Conservation (phyloP, 805 yeast genomes). For the Torulaspora maleeae region DNA sequence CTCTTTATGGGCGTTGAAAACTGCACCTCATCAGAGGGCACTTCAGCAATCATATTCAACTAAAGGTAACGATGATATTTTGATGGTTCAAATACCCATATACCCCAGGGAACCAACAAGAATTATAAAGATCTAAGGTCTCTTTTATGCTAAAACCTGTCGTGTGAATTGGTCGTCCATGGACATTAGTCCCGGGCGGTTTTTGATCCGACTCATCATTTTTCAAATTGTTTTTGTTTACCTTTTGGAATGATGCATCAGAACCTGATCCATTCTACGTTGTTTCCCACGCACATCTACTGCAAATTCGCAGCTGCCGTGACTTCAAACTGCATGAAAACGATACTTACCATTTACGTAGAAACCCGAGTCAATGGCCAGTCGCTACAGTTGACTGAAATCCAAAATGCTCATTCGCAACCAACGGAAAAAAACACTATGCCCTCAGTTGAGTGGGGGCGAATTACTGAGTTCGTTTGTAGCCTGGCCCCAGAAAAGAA, state of each 20-base stretch:
- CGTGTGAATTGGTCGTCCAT: neutral
- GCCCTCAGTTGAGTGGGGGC: too few relatives aligned
- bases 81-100: neutral
- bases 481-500: too few relatives aligned
- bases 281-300: neutral
- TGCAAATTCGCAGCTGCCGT: neutral
- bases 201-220: neutral
- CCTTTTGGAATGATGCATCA: neutral
- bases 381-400: too few relatives aligned
- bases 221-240: neutral
- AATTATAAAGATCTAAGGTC: neutral
- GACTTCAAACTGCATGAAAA: neutral
- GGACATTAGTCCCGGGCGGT: neutral
- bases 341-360: too few relatives aligned
- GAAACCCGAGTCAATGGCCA: too few relatives aligned
- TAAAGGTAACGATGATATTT: neutral
- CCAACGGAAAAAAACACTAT: too few relatives aligned
- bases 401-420: too few relatives aligned
- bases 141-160: slow-evolving; percentile 2
- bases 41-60: neutral
- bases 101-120: neutral
- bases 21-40: neutral
- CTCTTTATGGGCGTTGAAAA: slow-evolving; percentile 12
- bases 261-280: neutral
- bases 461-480: too few relatives aligned